Evolutionary conservation across 1,284 basidiomycete species (phyloP).

Genomic region (Ustilago loliicola): DNA sequence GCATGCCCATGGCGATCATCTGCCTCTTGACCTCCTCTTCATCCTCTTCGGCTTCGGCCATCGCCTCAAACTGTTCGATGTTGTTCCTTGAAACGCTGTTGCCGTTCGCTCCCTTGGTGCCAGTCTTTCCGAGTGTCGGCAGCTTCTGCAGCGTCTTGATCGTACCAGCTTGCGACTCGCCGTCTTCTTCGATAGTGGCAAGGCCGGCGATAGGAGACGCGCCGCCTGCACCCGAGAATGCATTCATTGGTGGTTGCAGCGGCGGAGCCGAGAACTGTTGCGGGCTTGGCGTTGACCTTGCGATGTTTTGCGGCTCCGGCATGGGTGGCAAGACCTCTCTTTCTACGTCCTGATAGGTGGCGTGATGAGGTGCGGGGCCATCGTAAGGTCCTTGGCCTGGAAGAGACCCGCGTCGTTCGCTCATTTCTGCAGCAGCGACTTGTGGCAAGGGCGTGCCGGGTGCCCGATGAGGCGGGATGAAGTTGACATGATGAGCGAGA

Average conservation of each 20-base stretch:
- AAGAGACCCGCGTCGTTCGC: constrained; percentile 24
- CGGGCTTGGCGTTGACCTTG: neutral
- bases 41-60: constrained; percentile 57
- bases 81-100: constrained; percentile 56
- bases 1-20: constrained; percentile 55
- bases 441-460: constrained; percentile 3
- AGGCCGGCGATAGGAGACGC: constrained; percentile 43
- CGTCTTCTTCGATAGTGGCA: constrained; percentile 60
- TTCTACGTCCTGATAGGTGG: constrained; percentile 1
- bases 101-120: constrained; percentile 31
- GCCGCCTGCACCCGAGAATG: constrained; percentile 2
- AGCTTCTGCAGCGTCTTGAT: constrained; percentile 52
- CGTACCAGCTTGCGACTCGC: constrained; percentile 61
- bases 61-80: constrained; percentile 58
- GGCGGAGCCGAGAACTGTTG: constrained; percentile 32
- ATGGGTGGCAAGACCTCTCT: constrained; percentile 27
- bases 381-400: constrained; percentile 18
- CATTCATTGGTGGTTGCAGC: constrained; percentile 11
- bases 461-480: constrained; percentile 14
- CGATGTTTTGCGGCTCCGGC: constrained; percentile 39
- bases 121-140: constrained; percentile 46
- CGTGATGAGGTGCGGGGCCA: constrained; percentile 15
- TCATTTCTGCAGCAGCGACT: neutral
- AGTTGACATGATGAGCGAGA: constrained; percentile 14
- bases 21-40: constrained; percentile 56